phyloP scores from a whole-genome alignment of 805 yeast species.

The Suhomyces pyralidae region DNA sequence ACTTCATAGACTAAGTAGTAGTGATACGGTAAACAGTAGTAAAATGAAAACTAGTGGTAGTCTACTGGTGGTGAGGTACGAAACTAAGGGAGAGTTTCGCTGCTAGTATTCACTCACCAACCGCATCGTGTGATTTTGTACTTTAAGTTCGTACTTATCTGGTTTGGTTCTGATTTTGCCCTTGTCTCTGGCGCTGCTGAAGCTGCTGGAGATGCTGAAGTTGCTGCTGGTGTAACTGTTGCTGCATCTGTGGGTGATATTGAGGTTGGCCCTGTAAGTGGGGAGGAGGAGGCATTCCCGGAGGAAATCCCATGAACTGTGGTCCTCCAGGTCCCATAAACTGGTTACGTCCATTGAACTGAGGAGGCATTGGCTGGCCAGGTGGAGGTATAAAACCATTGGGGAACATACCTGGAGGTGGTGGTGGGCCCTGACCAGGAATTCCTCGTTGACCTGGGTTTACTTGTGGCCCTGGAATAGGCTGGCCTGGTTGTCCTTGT shows the following conservation, averaged over 20 bases:
- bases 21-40: neutral
- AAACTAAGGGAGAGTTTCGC: no score
- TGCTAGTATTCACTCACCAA: neutral
- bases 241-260: slow-evolving; percentile 1
- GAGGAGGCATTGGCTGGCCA: slow-evolving; percentile 11
- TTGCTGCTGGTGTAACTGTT: slow-evolving; percentile 1
- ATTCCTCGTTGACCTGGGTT: neutral
- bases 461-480: neutral
- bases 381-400: slow-evolving; percentile 24
- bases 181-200: neutral
- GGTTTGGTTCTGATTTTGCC: neutral
- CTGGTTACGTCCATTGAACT: slow-evolving; percentile 9
- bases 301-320: slow-evolving; percentile 14
- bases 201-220: slow-evolving; percentile 1
- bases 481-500: neutral
- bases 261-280: slow-evolving; percentile 9
- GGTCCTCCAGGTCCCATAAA: slow-evolving; percentile 5
- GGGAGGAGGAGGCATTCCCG: slow-evolving; percentile 22
- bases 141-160: neutral
- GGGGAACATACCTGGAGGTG: slow-evolving; percentile 37
- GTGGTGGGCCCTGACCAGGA: neutral
- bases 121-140: neutral
- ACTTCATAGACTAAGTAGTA: no score
- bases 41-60: neutral
- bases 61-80: no score